Conservation (phyloP, 2,329 filamentous ascomycete species). For the Albophoma yamanashiensis region DNA sequence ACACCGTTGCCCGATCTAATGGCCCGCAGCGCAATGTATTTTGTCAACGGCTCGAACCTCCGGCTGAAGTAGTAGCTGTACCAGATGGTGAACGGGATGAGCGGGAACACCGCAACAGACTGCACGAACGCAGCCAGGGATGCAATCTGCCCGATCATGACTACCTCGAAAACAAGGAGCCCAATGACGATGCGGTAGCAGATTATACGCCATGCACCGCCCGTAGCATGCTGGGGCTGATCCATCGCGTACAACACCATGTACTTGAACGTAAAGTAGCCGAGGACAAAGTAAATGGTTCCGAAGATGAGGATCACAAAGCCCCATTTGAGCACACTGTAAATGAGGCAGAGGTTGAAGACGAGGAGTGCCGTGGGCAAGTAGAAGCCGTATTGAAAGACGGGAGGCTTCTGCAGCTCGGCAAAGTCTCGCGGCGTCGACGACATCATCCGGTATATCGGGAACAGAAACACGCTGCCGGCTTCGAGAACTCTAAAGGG, state of each 20-base stretch:
- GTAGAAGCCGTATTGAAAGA: conserved; percentile 94
- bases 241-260: conserved; percentile 98
- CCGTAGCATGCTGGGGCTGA: conserved; percentile 87
- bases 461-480: conserved; percentile 74
- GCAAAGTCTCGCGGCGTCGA: conserved; percentile 85
- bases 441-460: conserved; percentile 65
- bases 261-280: conserved; percentile 91
- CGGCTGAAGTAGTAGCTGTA: conserved; percentile 73
- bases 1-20: conserved; percentile 45
- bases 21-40: conserved; percentile 83
- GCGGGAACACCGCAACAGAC: conserved; percentile 62
- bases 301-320: conserved; percentile 77
- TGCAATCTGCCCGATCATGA: conserved; percentile 80
- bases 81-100: conserved; percentile 76
- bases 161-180: conserved; percentile 77
- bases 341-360: conserved; percentile 91
- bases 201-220: conserved; percentile 92
- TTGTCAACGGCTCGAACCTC: conserved; percentile 80
- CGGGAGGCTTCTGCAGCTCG: conserved; percentile 68
- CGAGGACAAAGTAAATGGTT: conserved; percentile 70
- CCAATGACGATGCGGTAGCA: conserved; percentile 85
- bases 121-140: conserved; percentile 62
- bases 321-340: conserved; percentile 73
- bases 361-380: conserved; percentile 86
- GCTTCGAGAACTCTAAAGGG: conserved; percentile 88